Conservation (phyloP, 495 filamentous ascomycete species). For the Eremomyces bilateralis region DNA sequence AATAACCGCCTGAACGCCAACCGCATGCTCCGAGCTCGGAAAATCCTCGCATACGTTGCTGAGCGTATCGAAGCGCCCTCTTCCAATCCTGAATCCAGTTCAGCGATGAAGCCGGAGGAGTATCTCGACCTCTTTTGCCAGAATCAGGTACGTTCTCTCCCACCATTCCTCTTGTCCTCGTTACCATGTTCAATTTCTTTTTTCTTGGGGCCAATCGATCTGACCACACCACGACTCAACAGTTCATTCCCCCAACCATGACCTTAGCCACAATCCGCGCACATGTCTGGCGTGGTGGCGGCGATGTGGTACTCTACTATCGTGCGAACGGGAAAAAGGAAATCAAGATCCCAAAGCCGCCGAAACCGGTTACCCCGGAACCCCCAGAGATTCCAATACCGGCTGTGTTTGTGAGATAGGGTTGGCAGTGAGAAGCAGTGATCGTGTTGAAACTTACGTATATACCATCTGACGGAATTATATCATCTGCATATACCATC, state of each 20-base stretch:
- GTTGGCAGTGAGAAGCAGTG: no score
- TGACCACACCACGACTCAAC: not conserved
- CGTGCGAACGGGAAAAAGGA: slow-evolving; percentile 65
- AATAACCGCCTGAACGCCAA: slow-evolving; percentile 89
- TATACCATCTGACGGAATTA: no score
- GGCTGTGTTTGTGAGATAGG: no score
- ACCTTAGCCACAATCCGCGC: slow-evolving; percentile 76
- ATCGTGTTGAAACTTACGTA: no score
- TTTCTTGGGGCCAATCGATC: no score
- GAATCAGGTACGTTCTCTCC: slow-evolving; percentile 6
- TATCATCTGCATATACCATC: no score
- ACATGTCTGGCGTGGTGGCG: slow-evolving; percentile 79
- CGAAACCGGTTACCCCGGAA: no score
- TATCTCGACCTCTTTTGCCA: slow-evolving; percentile 76
- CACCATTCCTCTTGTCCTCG: slow-evolving; percentile 17
- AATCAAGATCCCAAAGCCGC: no score
- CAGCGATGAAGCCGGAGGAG: slow-evolving; percentile 64
- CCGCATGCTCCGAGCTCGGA: slow-evolving; percentile 84
- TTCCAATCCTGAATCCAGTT: slow-evolving; percentile 26
- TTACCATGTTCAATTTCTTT: not conserved
- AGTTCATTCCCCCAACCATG: slow-evolving; percentile 52
- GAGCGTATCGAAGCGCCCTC: slow-evolving; percentile 61
- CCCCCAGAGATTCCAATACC: no score
- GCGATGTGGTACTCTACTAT: slow-evolving; percentile 77
- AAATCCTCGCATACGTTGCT: slow-evolving; percentile 80